A percentile compares a stretch with the other conserved stretches of the same genome.
These are phyloP conservation scores for Cladophialophora psammophila DNA, from an alignment of 2,329 filamentous ascomycete species.

Conservation along the genomic window DNA sequence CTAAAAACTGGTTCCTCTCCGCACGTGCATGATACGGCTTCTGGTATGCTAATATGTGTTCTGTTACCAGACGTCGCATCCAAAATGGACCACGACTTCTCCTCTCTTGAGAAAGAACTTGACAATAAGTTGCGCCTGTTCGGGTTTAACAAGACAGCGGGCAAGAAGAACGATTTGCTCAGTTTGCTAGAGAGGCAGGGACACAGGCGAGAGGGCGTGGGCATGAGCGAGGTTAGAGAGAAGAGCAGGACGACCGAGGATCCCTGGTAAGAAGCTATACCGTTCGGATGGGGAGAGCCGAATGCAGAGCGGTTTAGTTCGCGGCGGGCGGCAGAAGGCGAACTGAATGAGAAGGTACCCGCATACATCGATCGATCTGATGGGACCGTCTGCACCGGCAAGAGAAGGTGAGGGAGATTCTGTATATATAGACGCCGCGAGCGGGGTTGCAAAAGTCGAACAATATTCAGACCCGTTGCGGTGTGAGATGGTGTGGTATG, in stretches of 20 bases:
- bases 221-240: constrained; percentile 46
- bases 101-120: constrained; percentile 50
- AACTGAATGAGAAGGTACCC: too few relatives aligned
- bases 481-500: neutral
- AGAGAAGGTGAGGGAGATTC: neutral
- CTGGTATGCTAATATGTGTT: constrained; percentile 12
- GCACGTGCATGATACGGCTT: neutral
- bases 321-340: too few relatives aligned
- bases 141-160: constrained; percentile 48
- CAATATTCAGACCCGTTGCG: neutral
- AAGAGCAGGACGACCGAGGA: constrained; percentile 30
- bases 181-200: constrained; percentile 49
- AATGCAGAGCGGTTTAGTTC: neutral
- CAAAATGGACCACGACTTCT: constrained; percentile 49
- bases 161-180: constrained; percentile 43
- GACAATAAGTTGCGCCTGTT: constrained; percentile 52
- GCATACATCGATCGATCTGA: neutral
- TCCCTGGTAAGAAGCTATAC: constrained; percentile 15
- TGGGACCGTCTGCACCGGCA: neutral
- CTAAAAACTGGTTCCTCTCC: constrained; percentile 18
- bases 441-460: neutral
- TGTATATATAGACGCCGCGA: neutral
- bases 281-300: neutral
- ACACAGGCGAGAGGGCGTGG: constrained; percentile 47
- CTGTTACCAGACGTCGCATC: constrained; percentile 48